Conservation (phyloP, 2,329 filamentous ascomycete genomes). For the Graphilbum fragrans region DNA sequence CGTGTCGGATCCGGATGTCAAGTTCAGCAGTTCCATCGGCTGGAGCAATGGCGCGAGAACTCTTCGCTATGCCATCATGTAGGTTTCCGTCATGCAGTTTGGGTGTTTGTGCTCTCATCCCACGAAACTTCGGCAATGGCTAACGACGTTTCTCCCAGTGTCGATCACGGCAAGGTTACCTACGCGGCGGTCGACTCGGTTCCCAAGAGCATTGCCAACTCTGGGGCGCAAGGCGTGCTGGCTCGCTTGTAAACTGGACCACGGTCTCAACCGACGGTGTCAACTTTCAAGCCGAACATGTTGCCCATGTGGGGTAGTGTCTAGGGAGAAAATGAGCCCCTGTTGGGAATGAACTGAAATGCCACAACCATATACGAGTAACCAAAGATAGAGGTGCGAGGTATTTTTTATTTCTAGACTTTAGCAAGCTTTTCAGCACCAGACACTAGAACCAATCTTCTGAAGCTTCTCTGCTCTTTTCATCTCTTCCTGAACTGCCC, state of each 20-base stretch:
- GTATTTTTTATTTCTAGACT: no score
- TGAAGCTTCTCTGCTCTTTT: no score
- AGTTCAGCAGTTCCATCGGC: conserved; percentile 67
- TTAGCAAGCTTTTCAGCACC: no score
- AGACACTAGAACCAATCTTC: no score
- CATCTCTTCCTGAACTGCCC: no score
- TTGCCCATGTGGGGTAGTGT: no score
- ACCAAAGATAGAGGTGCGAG: no score
- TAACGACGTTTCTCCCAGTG: conserved; percentile 9
- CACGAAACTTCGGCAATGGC: background rate
- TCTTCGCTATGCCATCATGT: conserved; percentile 63
- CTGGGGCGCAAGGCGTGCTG: conserved; percentile 41
- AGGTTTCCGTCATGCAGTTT: background rate
- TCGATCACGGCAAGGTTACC: conserved; percentile 72
- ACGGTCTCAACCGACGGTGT: no score
- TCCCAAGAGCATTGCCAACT: conserved; percentile 30
- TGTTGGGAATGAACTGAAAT: no score
- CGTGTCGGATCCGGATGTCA: conserved; percentile 54
- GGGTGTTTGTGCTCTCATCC: background rate
- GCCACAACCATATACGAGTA: no score
- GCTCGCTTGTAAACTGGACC: conserved; percentile 42
- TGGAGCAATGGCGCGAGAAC: conserved; percentile 68
- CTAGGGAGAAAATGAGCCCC: no score
- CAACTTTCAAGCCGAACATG: no score
- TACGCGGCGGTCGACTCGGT: conserved; percentile 66